Evolutionary conservation across 2,329 filamentous ascomycete genomes (phyloP).

Genomic region (Alternaria gansuensis): DNA sequence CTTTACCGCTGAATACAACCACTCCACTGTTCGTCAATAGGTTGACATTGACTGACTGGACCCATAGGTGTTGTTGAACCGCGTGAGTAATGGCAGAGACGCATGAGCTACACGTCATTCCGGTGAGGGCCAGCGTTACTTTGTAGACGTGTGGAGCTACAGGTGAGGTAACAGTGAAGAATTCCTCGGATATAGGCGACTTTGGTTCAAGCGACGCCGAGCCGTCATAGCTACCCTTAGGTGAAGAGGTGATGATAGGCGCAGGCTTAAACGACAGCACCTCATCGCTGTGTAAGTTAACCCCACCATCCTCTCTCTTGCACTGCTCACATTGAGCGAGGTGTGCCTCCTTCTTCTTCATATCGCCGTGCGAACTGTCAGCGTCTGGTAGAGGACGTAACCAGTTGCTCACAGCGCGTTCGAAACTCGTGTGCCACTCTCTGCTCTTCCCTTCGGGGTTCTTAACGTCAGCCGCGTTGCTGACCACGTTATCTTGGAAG

Average conservation of each 20-base stretch:
- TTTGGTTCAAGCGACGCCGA: constrained; percentile 18
- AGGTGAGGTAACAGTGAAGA: constrained; percentile 32
- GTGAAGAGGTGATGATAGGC: constrained; percentile 21
- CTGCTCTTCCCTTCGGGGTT: constrained; percentile 24
- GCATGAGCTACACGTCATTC: constrained; percentile 70
- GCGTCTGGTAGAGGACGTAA: constrained; percentile 20
- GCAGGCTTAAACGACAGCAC: constrained; percentile 26
- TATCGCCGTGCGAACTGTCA: constrained; percentile 31
- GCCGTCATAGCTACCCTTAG: constrained; percentile 28
- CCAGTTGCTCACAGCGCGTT: constrained; percentile 49
- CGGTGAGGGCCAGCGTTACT: constrained; percentile 61
- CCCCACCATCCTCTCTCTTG: constrained; percentile 40
- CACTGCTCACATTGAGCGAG: constrained; percentile 50
- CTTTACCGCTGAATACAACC: constrained; percentile 59
- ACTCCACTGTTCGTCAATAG: constrained; percentile 62
- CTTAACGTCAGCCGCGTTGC: constrained; percentile 28
- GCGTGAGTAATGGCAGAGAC: constrained; percentile 61
- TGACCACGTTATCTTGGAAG: constrained; percentile 41
- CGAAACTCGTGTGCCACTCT: constrained; percentile 49
- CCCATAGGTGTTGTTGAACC: constrained; percentile 58
- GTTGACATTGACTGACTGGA: constrained; percentile 61
- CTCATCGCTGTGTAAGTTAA: constrained; percentile 27
- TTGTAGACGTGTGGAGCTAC: constrained; percentile 25
- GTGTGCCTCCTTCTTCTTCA: constrained; percentile 45
- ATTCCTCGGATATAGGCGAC: constrained; percentile 26